These are phyloP conservation scores for Spergularia azorica DNA, from an alignment of 179 eudicot genomes.

Conservation along the genomic window DNA sequence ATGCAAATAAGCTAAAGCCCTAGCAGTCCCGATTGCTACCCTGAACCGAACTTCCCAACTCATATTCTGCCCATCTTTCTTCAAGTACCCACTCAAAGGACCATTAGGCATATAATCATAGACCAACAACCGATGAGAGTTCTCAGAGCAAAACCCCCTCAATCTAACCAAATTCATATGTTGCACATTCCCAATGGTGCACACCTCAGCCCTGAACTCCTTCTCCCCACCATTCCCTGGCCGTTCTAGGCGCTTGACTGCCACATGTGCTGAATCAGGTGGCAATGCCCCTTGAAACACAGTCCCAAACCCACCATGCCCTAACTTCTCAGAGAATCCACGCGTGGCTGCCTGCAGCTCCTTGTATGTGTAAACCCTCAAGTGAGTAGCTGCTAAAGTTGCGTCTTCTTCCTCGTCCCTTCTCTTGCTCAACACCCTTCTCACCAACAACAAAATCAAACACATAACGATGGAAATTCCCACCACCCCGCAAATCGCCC, in stretches of 20 bases:
- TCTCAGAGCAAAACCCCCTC: conserved; percentile 77
- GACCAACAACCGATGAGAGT: conserved; percentile 65
- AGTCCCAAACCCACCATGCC: conserved; percentile 73
- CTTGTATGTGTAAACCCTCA: conserved; percentile 60
- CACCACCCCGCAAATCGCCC: conserved; percentile 31
- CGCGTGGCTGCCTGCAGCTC: conserved; percentile 63
- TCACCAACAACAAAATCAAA: conserved; percentile 31
- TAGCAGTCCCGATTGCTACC: conserved; percentile 73
- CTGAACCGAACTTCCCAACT: conserved; percentile 75
- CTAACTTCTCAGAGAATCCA: conserved; percentile 69
- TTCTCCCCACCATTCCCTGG: conserved; percentile 70
- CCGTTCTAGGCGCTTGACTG: conserved; percentile 80
- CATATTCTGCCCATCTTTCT: conserved; percentile 44
- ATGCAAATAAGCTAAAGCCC: conserved; percentile 77
- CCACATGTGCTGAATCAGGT: conserved; percentile 47
- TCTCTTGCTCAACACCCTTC: conserved; percentile 32
- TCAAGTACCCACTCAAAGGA: conserved; percentile 61
- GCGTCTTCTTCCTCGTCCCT: conserved; percentile 42
- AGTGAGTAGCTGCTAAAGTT: conserved; percentile 43
- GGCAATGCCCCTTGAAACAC: conserved; percentile 51
- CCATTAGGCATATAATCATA: conserved; percentile 90
- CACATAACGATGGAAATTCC: conserved; percentile 22
- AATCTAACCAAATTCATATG: conserved; percentile 83
- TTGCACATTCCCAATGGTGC: conserved; percentile 85
- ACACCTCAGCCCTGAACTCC: conserved; percentile 87